Evolutionary conservation across 192 early-diverging fungal species (phyloP).

Genomic region (Spinellus fusiger): DNA sequence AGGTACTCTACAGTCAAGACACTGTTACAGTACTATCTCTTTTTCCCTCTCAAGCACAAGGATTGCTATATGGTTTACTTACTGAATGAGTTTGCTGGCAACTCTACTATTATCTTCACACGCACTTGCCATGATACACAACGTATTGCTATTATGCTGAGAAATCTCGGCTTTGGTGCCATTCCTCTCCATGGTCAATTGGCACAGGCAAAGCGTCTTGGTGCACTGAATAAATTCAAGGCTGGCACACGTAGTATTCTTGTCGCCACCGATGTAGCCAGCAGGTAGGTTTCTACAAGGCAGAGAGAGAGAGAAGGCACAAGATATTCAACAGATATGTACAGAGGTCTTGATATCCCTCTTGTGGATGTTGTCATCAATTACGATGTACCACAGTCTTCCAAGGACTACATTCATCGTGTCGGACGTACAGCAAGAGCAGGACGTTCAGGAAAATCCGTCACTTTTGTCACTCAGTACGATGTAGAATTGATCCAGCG

Average conservation of each 20-base stretch:
- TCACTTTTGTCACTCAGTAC: constrained; percentile 85
- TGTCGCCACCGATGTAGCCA: constrained; percentile 94
- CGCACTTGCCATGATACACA: constrained; percentile 84
- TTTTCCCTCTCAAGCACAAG: constrained; percentile 95
- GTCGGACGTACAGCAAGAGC: constrained; percentile 84
- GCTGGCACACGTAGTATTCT: constrained; percentile 79
- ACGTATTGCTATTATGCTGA: constrained; percentile 78
- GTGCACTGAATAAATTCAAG: constrained; percentile 93
- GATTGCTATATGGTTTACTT: constrained; percentile 91
- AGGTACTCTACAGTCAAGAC: constrained; percentile 92
- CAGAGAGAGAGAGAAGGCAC: neutral
- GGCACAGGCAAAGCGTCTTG: constrained; percentile 87
- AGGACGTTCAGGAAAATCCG: constrained; percentile 70
- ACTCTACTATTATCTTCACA: constrained; percentile 89
- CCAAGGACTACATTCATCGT: constrained; percentile 86
- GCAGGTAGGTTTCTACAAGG: constrained; percentile 39
- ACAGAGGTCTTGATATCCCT: constrained; percentile 90
- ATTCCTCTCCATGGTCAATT: constrained; percentile 93
- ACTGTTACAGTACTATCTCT: constrained; percentile 91
- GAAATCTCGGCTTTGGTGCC: constrained; percentile 91
- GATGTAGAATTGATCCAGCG: constrained; percentile 93
- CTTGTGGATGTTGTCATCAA: constrained; percentile 93
- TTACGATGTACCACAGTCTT: constrained; percentile 89
- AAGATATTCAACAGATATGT: constrained; percentile 3
- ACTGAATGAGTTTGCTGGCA: constrained; percentile 88